Evolutionary conservation across 441 rosid genomes (phyloP), one percentile per base, ranked within the genome.

Genomic region (Gossypium gossypioides): DNA sequence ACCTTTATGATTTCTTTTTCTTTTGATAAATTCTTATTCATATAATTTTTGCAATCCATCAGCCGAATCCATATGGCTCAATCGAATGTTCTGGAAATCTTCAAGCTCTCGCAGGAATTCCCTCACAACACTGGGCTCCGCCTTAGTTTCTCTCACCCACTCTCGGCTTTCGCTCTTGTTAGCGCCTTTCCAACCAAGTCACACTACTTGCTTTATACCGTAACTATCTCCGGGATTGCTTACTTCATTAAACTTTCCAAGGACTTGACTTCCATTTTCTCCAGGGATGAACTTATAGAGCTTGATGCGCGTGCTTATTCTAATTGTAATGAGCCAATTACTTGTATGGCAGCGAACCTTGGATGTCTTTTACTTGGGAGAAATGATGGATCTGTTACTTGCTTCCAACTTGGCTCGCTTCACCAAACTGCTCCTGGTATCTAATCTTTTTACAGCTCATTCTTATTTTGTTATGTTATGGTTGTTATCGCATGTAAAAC

Each of bases 131-230:
- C 52, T 29, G 96, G 97, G 2, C 76, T 91, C 29, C 97, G 93
- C 32, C 79, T 96, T 77, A 77, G 74, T 58, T 90, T 96, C 73
- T 81, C 91, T 25, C 76, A 78, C 52, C 55, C 88, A 0, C 94
- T 96, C 34, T 86, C 86, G 34, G 92, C 96, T 64, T 91, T 89
- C 56, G 92, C 91, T 76, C 84, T 82, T 76, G 74, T 93, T 37
- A 85, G 78, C 84, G 51, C 77, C 56, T 65, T 64, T 65, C 63
- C 77, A 25, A 71, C 81, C 44, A 72, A 75, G 34, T 55, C 71
- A n/a, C 79, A 76, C 46, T 84, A 68, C 81, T 72, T 76, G 77
- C 90, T 96, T 58, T 90, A 86, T 73, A 86, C 81, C 2, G 15
- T 96, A 42, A 82, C 99, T 1, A 73, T 85, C 44, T 83, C 91